A percentile compares a stretch with the other conserved stretches of the same genome.
Evolutionary conservation across 1,139 yeast genomes (phyloP).

Genomic region (Blastobotrys buckinghamii): DNA sequence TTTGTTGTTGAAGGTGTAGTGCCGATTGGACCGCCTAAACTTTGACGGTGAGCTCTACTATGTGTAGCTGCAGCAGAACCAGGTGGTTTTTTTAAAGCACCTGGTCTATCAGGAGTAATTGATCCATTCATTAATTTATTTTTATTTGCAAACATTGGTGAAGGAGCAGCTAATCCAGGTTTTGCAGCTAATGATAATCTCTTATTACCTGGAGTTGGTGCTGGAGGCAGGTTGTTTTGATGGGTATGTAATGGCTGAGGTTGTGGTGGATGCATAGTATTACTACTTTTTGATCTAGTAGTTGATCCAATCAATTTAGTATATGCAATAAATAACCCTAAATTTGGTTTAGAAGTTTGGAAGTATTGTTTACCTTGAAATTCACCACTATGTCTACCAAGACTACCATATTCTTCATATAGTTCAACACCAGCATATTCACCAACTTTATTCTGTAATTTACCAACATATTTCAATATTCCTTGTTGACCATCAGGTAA

Average conservation of each 20-base stretch:
- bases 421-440: conserved; percentile 87
- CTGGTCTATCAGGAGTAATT: conserved; percentile 5
- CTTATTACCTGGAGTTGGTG: conserved; percentile 6
- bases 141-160: conserved; percentile 8
- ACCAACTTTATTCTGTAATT: conserved; percentile 68
- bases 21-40: conserved; percentile 1
- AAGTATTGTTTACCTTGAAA: conserved; percentile 58
- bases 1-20: not conserved
- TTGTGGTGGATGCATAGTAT: conserved; percentile 1
- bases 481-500: conserved; percentile 46
- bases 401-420: conserved; percentile 50
- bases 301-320: conserved; percentile 41
- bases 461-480: conserved; percentile 64
- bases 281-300: conserved; percentile 3
- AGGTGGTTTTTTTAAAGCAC: not conserved
- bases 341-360: conserved; percentile 50
- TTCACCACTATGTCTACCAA: conserved; percentile 79
- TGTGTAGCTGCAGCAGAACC: not conserved
- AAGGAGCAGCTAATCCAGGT: conserved; percentile 8
- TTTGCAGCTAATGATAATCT: conserved; percentile 6
- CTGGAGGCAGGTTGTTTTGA: conserved; percentile 3
- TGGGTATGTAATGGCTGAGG: conserved; percentile 1
- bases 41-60: conserved; percentile 1
- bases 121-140: not conserved
- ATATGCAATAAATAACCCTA: conserved; percentile 73